Evolutionary conservation across 148 eudicot species (phyloP).

Genomic region (Persicaria tinctoria): DNA sequence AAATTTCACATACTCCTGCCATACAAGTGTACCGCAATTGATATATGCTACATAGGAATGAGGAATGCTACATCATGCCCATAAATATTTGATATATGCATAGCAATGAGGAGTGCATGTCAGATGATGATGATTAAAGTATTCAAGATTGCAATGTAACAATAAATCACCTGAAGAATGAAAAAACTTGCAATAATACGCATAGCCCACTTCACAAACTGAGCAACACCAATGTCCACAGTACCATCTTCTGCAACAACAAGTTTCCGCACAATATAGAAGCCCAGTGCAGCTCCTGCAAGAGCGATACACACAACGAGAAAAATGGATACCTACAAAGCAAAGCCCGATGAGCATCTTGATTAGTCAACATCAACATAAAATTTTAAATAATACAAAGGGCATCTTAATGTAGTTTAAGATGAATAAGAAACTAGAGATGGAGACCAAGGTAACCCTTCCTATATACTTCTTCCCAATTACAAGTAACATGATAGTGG

Average conservation of each 20-base stretch:
- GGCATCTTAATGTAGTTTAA: not conserved
- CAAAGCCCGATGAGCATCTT: not conserved
- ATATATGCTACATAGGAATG: too few species aligned
- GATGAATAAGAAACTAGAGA: conserved; percentile 6
- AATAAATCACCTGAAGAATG: conserved; percentile 51
- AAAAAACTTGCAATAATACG: conserved; percentile 63
- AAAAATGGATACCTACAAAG: conserved; percentile 60
- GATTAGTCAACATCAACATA: not conserved
- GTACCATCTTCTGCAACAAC: conserved; percentile 82
- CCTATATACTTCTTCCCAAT: not conserved
- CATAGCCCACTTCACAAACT: conserved; percentile 81
- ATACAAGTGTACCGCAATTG: not conserved
- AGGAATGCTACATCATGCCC: not conserved
- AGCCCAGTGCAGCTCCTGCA: conserved; percentile 88
- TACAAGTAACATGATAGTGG: not conserved
- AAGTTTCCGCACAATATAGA: conserved; percentile 77
- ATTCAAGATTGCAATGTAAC: conserved; percentile 5
- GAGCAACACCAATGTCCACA: conserved; percentile 78
- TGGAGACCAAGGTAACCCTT: not conserved
- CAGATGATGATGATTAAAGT: conserved; percentile 1
- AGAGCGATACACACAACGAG: conserved; percentile 52
- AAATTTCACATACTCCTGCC: not conserved
- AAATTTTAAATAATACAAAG: not conserved
- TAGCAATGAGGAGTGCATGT: not conserved
- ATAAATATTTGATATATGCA: not conserved